Evolutionary conservation across 441 rosid genomes (phyloP).

Genomic region (Viola pubescens): DNA sequence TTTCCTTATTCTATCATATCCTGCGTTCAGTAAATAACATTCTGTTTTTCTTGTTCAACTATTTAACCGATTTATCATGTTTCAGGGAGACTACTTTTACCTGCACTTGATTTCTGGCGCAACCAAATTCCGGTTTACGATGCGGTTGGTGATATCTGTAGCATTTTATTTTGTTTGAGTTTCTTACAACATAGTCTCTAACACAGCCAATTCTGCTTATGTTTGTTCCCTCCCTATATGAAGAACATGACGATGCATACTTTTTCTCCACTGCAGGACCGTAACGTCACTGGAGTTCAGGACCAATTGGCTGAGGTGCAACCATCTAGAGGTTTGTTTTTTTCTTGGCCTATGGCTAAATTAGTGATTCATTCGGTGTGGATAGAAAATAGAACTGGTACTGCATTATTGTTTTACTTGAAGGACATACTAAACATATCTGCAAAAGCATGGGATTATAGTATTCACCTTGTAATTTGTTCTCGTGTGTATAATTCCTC

Average conservation of each 20-base stretch:
- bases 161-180: conserved; percentile 1
- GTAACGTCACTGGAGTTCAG: conserved; percentile 41
- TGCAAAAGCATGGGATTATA: too few species aligned
- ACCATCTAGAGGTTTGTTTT: conserved; percentile 36
- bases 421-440: too few species aligned
- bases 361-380: too few species aligned
- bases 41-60: conserved; percentile 1
- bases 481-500: too few species aligned
- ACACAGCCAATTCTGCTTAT: not conserved
- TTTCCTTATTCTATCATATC: too few species aligned
- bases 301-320: conserved; percentile 19
- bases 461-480: too few species aligned
- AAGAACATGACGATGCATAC: not conserved
- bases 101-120: conserved; percentile 67
- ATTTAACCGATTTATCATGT: conserved; percentile 19
- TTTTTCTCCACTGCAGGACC: conserved; percentile 26
- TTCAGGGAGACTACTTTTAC: conserved; percentile 65
- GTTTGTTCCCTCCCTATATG: not conserved
- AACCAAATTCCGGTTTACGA: conserved; percentile 63
- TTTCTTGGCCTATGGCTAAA: not conserved
- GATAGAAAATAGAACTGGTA: too few species aligned
- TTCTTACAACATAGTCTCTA: not conserved
- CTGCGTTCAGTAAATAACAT: too few species aligned
- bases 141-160: conserved; percentile 33
- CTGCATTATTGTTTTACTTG: too few species aligned